A percentile compares a stretch with the other conserved stretches of the same genome.
Evolutionary conservation across 148 eudicot genomes (phyloP).

Genomic region (Rhododendron simsii): DNA sequence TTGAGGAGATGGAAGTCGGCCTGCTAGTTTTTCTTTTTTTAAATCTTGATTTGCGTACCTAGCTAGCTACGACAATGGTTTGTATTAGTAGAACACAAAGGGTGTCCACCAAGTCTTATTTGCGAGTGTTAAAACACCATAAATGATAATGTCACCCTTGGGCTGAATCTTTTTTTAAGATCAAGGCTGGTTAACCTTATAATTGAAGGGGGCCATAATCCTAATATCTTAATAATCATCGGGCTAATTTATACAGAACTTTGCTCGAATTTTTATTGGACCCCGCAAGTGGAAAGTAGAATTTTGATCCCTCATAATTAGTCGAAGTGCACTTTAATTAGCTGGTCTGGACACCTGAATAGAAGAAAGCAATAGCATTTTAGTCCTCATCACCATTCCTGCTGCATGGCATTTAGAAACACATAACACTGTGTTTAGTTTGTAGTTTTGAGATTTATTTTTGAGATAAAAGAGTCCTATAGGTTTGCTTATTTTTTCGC

Average conservation of each 20-base stretch:
- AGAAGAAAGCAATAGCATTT: background rate
- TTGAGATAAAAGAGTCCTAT: too few species aligned
- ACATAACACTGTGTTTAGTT: too few species aligned
- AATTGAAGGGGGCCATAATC: background rate
- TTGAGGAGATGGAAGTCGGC: background rate
- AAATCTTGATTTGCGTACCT: too few species aligned
- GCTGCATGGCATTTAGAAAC: background rate
- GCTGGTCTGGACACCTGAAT: too few species aligned
- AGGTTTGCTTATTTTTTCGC: too few species aligned
- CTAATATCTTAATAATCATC: background rate
- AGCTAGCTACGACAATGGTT: too few species aligned
- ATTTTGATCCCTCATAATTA: too few species aligned
- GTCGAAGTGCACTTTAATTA: too few species aligned
- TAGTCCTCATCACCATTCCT: background rate
- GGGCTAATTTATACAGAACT: too few species aligned
- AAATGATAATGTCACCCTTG: background rate
- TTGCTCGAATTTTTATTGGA: too few species aligned
- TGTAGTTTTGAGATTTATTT: too few species aligned
- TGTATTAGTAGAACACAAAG: background rate
- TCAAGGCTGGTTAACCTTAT: background rate
- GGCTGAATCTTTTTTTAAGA: background rate
- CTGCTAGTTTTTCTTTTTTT: background rate
- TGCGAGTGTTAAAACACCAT: background rate
- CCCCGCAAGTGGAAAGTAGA: too few species aligned
- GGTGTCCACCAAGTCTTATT: background rate